Evolutionary conservation across 768 basidiomycete species (phyloP), one percentile per base, ranked within the genome.

Genomic region (Saitozyma sp.): DNA sequence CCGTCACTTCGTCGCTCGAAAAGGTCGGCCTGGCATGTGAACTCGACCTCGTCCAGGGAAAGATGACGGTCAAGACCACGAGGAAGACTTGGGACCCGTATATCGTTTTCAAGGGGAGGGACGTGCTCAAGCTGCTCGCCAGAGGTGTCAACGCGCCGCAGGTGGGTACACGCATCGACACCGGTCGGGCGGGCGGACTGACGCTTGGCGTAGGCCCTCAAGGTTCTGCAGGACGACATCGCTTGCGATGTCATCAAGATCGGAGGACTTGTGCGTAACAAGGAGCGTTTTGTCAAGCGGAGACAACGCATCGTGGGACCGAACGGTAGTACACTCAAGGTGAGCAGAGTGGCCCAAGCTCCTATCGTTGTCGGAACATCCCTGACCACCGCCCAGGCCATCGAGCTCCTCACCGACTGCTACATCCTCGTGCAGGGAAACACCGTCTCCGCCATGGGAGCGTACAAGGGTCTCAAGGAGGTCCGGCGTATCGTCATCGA

Each of bases 161-260:
- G 63, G 69, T 71, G 41, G 54, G 64, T 58, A 29, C 29, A 29
- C 29, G 29, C 29, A 29, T 29, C 29, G 29, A 29, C 5, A 29
- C 29, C 29, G 29, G 29, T 29, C 5, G 29, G 29, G 29, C 29
- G 29, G 29, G 29, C 29, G 29, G 29, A 2, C 29, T 29, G 29
- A 14, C 41, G 29, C 29, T 29, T 5, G 29, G 8, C 1, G 9
- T 20, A 71, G 71, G 94, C 92, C 0, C 85, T 89, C 57, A 93
- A 93, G 78, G 87, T 97, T 50, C 81, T 99, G 58, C 88, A 96
- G 62, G 96, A 99, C 77, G 84, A 84, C 52, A 84, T 89, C 19
- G 90, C 92, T 2, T 96, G 92, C 78, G 96, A 99, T 79, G 94
- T 99, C 66, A 97, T 99, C 78, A 97, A 98, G 81, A 97, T 98